Percentiles rank a stretch among this genome's conserved stretches.
phyloP scores from a whole-genome alignment of 352 stramenopile genomes.

The Pelagophyceae sp. region DNA sequence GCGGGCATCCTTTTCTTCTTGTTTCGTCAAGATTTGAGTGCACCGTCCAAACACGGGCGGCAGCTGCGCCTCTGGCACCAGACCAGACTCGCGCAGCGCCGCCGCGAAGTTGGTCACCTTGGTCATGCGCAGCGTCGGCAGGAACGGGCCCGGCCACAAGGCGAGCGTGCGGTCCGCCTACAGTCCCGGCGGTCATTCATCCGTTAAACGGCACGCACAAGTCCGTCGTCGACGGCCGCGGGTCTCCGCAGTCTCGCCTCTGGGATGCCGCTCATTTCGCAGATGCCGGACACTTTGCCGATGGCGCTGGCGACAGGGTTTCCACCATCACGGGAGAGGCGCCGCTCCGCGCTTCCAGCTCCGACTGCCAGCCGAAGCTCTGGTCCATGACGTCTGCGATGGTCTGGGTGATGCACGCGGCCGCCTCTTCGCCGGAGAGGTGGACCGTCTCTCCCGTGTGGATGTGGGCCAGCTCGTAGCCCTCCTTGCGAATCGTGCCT shows the following conservation, averaged over 20 bases:
- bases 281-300: no score
- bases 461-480: conserved; percentile 14
- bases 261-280: no score
- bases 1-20: conserved; percentile 13
- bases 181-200: no score
- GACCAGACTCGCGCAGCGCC: background rate
- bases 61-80: background rate
- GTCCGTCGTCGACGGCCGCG: no score
- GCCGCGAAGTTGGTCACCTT: background rate
- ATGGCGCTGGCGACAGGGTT: no score
- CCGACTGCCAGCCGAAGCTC: conserved; percentile 16
- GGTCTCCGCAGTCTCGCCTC: no score
- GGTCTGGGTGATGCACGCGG: conserved; percentile 13
- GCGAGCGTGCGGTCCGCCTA: no score
- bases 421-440: background rate
- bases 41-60: conserved; percentile 16
- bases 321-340: no score
- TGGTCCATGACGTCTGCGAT: conserved; percentile 23
- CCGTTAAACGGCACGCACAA: no score
- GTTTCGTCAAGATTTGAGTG: background rate
- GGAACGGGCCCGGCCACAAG: conserved; percentile 9
- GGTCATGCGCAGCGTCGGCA: conserved; percentile 21
- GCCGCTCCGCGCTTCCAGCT: conserved; percentile 11
- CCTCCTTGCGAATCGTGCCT: background rate
- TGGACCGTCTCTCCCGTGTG: conserved; percentile 19